Conservation (phyloP, 2,329 filamentous ascomycete species). For the Gyromitra esculenta region DNA sequence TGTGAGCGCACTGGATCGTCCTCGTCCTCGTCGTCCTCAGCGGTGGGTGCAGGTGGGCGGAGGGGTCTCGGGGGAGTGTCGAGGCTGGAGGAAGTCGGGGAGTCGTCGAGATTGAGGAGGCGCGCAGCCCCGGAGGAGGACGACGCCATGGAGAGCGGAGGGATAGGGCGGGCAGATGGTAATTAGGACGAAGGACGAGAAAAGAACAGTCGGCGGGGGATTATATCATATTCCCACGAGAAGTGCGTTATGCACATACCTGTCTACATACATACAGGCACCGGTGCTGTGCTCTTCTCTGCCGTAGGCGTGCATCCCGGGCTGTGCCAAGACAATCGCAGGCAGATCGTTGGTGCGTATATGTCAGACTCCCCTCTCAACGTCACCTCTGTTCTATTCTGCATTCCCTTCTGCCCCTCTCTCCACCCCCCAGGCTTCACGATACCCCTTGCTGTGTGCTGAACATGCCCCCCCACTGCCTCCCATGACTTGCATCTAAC, state of each 20-base stretch:
- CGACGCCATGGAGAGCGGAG: constrained; percentile 2
- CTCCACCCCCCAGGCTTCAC: neutral
- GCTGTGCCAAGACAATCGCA: neutral
- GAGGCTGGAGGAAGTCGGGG: constrained; percentile 9
- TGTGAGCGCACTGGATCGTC: constrained; percentile 15
- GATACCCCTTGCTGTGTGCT: neutral
- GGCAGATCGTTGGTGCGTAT: neutral
- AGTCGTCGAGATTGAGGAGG: constrained; percentile 36
- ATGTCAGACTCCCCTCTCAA: neutral
- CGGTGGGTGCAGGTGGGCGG: constrained; percentile 27
- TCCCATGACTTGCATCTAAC: neutral
- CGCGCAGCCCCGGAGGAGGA: constrained; percentile 24
- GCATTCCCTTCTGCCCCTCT: neutral
- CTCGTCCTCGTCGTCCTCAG: constrained; percentile 11
- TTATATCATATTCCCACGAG: neutral
- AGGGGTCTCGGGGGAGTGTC: constrained; percentile 1
- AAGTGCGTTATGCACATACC: constrained; percentile 11
- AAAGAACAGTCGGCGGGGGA: too few relatives aligned
- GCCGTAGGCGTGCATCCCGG: neutral
- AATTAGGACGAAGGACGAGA: neutral
- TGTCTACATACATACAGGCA: neutral
- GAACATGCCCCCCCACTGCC: neutral
- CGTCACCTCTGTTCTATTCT: neutral
- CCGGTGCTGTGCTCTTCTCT: neutral
- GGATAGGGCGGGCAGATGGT: neutral